phyloP scores from a whole-genome alignment of 306 rosid genomes.

The Vigna reflexopilosa region DNA sequence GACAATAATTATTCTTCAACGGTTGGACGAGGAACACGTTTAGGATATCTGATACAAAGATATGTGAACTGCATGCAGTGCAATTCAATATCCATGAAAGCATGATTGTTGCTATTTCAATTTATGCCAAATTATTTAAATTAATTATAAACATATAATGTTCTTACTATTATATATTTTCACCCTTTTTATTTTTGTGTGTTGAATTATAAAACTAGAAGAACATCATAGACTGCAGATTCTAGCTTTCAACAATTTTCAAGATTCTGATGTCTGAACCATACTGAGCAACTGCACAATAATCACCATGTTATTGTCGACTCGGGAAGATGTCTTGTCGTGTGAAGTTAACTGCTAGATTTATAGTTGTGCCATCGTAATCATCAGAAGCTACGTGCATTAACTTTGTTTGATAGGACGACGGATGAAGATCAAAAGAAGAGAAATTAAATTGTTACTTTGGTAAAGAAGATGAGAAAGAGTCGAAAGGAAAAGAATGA shows the following conservation, averaged over 20 bases:
- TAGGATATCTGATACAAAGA: neutral
- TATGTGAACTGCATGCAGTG: constrained; percentile 8
- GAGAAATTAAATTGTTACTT: too few species aligned
- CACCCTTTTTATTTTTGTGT: neutral
- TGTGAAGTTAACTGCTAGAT: constrained; percentile 9
- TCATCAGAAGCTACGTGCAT: neutral
- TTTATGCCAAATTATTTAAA: too few species aligned
- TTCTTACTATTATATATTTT: too few species aligned
- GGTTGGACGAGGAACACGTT: neutral
- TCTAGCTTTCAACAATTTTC: constrained; percentile 37
- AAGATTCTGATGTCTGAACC: constrained; percentile 25
- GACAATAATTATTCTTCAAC: constrained; percentile 7
- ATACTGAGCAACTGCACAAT: constrained; percentile 37
- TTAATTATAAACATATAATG: too few species aligned
- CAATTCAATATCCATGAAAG: constrained; percentile 11
- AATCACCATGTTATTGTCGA: constrained; percentile 23
- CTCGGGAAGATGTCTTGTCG: constrained; percentile 12
- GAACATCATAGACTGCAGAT: constrained; percentile 19
- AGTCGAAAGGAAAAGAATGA: too few species aligned
- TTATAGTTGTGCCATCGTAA: constrained; percentile 31
- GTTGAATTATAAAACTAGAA: constrained; percentile 6
- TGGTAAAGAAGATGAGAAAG: too few species aligned
- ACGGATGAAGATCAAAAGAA: too few species aligned
- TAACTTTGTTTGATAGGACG: too few species aligned
- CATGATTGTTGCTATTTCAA: neutral